These are phyloP conservation scores for Podospora anserina DNA, from an alignment of 495 filamentous ascomycete species.

Conservation along the genomic window DNA sequence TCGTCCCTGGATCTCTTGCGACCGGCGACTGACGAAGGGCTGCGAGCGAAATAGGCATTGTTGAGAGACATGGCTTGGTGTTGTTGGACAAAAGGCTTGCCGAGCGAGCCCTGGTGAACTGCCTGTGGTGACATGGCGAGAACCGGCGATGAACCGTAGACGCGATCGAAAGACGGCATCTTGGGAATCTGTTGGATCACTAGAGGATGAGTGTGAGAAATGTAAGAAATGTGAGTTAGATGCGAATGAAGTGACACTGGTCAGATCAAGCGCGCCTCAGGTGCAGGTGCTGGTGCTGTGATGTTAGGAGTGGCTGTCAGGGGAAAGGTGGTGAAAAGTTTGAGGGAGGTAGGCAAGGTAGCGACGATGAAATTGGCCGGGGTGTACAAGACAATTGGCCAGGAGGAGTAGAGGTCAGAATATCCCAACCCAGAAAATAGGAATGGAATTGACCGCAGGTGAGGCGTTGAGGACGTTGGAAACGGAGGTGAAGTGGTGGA, in stretches of 20 bases:
- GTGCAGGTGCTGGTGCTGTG: conserved; percentile 12
- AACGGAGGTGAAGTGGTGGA: conserved; percentile 17
- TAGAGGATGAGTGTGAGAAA: conserved; percentile 22
- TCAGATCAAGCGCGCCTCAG: conserved; percentile 23
- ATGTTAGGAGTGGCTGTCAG: conserved; percentile 7
- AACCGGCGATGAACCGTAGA: conserved; percentile 48
- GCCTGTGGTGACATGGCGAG: conserved; percentile 49
- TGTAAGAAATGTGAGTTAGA: conserved; percentile 26
- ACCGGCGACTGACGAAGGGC: conserved; percentile 40
- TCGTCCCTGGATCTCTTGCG: conserved; percentile 66
- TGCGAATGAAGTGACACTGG: conserved; percentile 25
- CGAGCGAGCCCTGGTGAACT: conserved; percentile 46
- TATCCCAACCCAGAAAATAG: conserved; percentile 11
- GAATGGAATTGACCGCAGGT: conserved; percentile 13
- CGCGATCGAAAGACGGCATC: conserved; percentile 49
- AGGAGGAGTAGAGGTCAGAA: conserved; percentile 16
- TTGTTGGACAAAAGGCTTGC: conserved; percentile 39
- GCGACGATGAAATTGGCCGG: conserved; percentile 21
- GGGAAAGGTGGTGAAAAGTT: not conserved
- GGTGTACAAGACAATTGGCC: conserved; percentile 32
- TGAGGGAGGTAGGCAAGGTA: conserved; percentile 1
- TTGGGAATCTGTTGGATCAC: conserved; percentile 36
- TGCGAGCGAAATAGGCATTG: conserved; percentile 30
- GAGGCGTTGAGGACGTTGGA: conserved; percentile 11
- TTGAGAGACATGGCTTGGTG: conserved; percentile 42